Evolutionary conservation across 139 green algal genomes (phyloP), one percentile per base, ranked within the genome.

Genomic region (Auxenochlorella protothecoides): DNA sequence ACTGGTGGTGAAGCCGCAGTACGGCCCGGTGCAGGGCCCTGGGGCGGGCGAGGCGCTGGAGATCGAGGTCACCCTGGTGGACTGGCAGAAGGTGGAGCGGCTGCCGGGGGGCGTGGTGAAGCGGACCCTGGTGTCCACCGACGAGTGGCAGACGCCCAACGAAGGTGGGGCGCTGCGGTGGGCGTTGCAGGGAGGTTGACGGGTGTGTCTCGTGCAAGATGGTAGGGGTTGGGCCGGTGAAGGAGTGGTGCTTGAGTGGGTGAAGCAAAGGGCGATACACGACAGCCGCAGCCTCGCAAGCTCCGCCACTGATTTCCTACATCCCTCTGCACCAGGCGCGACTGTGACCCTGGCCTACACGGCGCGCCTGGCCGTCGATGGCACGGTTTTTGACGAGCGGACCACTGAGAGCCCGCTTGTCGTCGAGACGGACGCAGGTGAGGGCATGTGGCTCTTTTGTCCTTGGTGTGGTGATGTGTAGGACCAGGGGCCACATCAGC

Each of bases 121-220:
- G 72, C 96, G 95, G 81, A 84, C 79, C n/a, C 66, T 97, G 59
- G 68, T 72, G 11, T 80, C 90, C 15, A 76, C 72, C 16, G 77
- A 83, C 7, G 87, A 87, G 14, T 97, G 86, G 72, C 83, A 92
- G 64, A 82, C 71, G 59, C 87, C 89, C 14, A 92, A 89, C 68
- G 81, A 85, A 16, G 71, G 71, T 76, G 51, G 12, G 63, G 3
- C 13, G 12, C 12, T 44, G 27, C 27, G 27, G 27, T 44, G 27
- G 27, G 27, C 27, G 27, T 44, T 44, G 27, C 27, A 44, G 27
- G 27, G 27, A 44, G 27, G 27, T 44, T 44, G 27, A 44, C 27
- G 27, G 27, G 27, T 44, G 27, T 44, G 27, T 44, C 27, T 44
- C 27, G 27, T 44, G 27, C 27, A 44, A 44, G 27, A 44, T 44